These are phyloP conservation scores for Suillus brevipes DNA, from an alignment of 768 basidiomycete genomes.

Conservation along the genomic window DNA sequence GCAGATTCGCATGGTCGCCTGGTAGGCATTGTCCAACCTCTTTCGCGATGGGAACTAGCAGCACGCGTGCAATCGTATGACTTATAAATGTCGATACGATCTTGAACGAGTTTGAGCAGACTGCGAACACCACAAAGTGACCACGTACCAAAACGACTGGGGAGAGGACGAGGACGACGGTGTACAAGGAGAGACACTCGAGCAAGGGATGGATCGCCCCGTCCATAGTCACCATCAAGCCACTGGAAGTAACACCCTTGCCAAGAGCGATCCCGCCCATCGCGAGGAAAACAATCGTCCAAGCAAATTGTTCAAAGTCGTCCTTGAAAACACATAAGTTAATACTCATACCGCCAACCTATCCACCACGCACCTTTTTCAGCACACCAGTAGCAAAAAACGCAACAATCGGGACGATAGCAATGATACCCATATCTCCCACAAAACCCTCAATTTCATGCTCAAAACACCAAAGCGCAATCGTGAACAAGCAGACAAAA, in stretches of 20 bases:
- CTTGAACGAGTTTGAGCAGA: conserved; percentile 34
- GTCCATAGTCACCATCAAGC: conserved; percentile 81
- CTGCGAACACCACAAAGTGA: not conserved
- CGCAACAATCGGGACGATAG: conserved; percentile 86
- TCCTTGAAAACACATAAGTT: conserved; percentile 49
- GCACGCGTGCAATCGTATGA: conserved; percentile 94
- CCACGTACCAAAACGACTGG: conserved; percentile 64
- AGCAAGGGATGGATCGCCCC: conserved; percentile 57
- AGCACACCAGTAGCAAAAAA: conserved; percentile 94
- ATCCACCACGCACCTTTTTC: conserved; percentile 77
- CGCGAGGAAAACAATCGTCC: conserved; percentile 93
- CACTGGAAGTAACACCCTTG: conserved; percentile 88
- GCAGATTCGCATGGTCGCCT: conserved; percentile 70
- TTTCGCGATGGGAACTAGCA: conserved; percentile 95
- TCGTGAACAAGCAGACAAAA: conserved; percentile 80
- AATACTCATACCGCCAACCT: no score
- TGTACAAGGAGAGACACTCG: conserved; percentile 60
- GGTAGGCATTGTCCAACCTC: conserved; percentile 80
- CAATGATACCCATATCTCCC: conserved; percentile 98
- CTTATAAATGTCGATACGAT: conserved; percentile 94
- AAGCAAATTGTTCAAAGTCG: conserved; percentile 92
- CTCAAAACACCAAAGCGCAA: conserved; percentile 87
- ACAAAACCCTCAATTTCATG: conserved; percentile 71
- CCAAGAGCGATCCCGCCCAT: conserved; percentile 99
- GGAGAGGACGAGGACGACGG: conserved; percentile 70